phyloP scores from a whole-genome alignment of 2,329 filamentous ascomycete species.

The Ophiocordyceps robertsii region DNA sequence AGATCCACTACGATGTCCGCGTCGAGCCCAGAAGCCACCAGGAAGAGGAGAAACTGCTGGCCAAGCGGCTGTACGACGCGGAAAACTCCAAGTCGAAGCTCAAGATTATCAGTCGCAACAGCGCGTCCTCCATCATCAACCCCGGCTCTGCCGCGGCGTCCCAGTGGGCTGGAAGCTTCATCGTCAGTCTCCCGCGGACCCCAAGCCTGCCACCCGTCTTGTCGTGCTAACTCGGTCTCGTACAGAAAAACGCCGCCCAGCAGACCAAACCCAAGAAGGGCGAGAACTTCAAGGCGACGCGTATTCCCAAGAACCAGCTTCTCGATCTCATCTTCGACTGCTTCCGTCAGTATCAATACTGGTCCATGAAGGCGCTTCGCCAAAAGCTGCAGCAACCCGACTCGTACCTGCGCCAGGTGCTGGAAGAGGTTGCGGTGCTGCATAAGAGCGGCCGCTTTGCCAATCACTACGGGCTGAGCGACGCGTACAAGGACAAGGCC shows the following conservation, averaged over 20 bases:
- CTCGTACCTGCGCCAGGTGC: slow-evolving; percentile 73
- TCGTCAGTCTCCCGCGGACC: slow-evolving; percentile 31
- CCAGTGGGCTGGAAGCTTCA: slow-evolving; percentile 32
- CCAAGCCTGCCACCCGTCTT: background rate
- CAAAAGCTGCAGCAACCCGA: slow-evolving; percentile 73
- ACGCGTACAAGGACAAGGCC: slow-evolving; percentile 28
- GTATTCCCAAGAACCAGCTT: slow-evolving; percentile 80
- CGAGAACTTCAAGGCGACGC: slow-evolving; percentile 69
- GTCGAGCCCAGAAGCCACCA: slow-evolving; percentile 60
- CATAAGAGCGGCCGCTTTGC: slow-evolving; percentile 75
- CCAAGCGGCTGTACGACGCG: slow-evolving; percentile 38
- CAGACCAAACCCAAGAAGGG: slow-evolving; percentile 45
- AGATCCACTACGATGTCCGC: slow-evolving; percentile 62
- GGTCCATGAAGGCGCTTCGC: slow-evolving; percentile 83
- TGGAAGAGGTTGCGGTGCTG: slow-evolving; percentile 71
- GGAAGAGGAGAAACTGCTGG: slow-evolving; percentile 52
- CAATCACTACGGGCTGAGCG: slow-evolving; percentile 73
- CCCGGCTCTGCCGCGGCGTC: slow-evolving; percentile 30
- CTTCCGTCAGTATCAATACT: slow-evolving; percentile 81
- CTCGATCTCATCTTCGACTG: slow-evolving; percentile 72
- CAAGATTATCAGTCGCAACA: slow-evolving; percentile 34
- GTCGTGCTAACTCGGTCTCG: background rate
- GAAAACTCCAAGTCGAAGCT: slow-evolving; percentile 35
- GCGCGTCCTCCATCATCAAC: slow-evolving; percentile 40
- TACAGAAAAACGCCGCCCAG: slow-evolving; percentile 38